Percentiles rank a stretch among this genome's conserved stretches.
Conservation (phyloP, 2,329 filamentous ascomycete genomes). For the Zasmidium citrigriseum region DNA sequence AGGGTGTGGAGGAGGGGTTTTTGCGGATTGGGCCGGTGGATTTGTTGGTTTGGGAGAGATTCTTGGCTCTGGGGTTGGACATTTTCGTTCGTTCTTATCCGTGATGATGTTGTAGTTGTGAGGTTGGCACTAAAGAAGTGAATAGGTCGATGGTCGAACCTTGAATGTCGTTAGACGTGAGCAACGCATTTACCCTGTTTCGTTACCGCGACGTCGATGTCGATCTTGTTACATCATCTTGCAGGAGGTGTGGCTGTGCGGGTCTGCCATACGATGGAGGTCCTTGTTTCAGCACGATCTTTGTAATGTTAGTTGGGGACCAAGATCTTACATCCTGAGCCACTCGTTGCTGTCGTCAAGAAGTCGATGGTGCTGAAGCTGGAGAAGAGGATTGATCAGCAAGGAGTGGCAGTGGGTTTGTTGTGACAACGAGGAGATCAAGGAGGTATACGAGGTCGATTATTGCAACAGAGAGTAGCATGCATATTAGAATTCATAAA, state of each 20-base stretch:
- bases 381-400: no score
- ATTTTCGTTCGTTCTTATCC: background rate
- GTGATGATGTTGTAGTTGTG: background rate
- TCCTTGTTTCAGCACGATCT: no score
- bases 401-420: no score
- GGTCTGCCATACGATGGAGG: no score
- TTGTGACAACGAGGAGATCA: no score
- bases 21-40: conserved; percentile 2
- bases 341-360: no score
- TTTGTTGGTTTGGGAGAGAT: background rate
- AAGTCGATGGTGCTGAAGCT: no score
- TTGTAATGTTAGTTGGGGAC: no score
- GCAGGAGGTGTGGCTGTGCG: background rate
- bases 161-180: background rate
- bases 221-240: background rate
- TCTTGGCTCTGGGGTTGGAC: conserved; percentile 7
- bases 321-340: no score
- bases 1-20: conserved; percentile 9
- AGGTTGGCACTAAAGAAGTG: background rate
- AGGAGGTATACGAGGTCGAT: no score
- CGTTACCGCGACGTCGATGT: background rate
- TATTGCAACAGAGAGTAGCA: no score
- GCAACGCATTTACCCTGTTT: background rate
- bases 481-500: no score
- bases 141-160: background rate